A percentile compares a stretch with the other conserved stretches of the same genome.
phyloP scores from a whole-genome alignment of 1,284 basidiomycete genomes.

The Heimioporus retisporus region DNA sequence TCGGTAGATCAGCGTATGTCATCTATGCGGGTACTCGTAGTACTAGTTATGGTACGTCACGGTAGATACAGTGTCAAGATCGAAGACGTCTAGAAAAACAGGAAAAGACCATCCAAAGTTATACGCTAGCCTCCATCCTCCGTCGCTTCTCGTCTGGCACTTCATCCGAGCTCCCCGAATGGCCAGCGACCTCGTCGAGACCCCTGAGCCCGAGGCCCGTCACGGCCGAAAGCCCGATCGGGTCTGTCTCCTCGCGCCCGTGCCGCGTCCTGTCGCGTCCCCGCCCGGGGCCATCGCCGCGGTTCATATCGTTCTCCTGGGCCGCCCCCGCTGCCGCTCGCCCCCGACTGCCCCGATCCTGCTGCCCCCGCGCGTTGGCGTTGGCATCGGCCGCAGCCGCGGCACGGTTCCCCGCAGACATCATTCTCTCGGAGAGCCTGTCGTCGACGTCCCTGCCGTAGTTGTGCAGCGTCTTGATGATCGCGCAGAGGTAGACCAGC shows the following conservation, averaged over 20 bases:
- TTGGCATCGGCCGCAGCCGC: slow-evolving; percentile 1
- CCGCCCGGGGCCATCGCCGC: slow-evolving; percentile 10
- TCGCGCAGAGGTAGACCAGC: slow-evolving; percentile 68
- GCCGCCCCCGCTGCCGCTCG: background rate
- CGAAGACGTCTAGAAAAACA: too few species aligned
- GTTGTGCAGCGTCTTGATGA: slow-evolving; percentile 68
- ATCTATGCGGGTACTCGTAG: too few species aligned
- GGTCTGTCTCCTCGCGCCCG: slow-evolving; percentile 22
- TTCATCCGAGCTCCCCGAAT: slow-evolving; percentile 20
- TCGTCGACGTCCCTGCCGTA: slow-evolving; percentile 55
- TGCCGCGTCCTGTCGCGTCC: slow-evolving; percentile 23
- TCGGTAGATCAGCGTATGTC: too few species aligned
- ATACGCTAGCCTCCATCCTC: slow-evolving; percentile 13
- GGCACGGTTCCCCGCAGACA: background rate
- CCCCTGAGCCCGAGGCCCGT: slow-evolving; percentile 42
- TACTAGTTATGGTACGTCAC: too few species aligned
- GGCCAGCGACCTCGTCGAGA: slow-evolving; percentile 32
- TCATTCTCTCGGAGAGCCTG: background rate
- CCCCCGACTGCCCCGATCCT: slow-evolving; percentile 12
- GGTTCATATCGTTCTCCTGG: too few species aligned
- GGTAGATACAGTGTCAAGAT: too few species aligned
- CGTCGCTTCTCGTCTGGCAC: slow-evolving; percentile 15
- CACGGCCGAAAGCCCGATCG: slow-evolving; percentile 33
- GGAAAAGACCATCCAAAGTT: background rate
- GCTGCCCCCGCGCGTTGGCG: slow-evolving; percentile 3